Evolutionary conservation across 2,329 filamentous ascomycete genomes (phyloP).

Genomic region (Venturia effusa): DNA sequence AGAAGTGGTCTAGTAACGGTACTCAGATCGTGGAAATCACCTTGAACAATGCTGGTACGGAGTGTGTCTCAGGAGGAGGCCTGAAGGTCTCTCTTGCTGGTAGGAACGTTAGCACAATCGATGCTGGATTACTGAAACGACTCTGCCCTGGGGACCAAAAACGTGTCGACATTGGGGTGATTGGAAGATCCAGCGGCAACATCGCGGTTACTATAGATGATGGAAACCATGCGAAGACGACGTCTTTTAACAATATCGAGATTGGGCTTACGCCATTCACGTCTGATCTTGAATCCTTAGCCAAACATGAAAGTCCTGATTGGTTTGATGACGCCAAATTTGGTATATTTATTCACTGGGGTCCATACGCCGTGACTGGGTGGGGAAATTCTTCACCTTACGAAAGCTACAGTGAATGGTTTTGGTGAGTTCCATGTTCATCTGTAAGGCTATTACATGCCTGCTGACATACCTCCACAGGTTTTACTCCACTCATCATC

Average conservation of each 20-base stretch:
- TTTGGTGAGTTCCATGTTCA: slow-evolving; percentile 4
- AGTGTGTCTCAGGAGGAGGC: slow-evolving; percentile 18
- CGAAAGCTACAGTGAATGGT: slow-evolving; percentile 32
- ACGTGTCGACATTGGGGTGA: slow-evolving; percentile 20
- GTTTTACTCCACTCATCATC: slow-evolving; percentile 38
- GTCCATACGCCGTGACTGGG: slow-evolving; percentile 43
- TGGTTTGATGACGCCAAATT: slow-evolving; percentile 48
- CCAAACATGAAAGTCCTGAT: slow-evolving; percentile 33
- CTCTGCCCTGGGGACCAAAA: slow-evolving; percentile 26
- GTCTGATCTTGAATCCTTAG: not conserved
- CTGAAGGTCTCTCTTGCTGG: slow-evolving; percentile 23
- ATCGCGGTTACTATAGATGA: not conserved
- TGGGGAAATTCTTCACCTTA: slow-evolving; percentile 38
- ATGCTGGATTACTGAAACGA: slow-evolving; percentile 28
- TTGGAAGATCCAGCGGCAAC: slow-evolving; percentile 10
- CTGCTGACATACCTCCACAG: slow-evolving; percentile 23
- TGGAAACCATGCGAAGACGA: not conserved
- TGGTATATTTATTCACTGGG: slow-evolving; percentile 53
- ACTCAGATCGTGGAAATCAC: slow-evolving; percentile 28
- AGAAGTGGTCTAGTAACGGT: slow-evolving; percentile 31
- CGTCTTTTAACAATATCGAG: not conserved
- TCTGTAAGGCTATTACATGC: slow-evolving; percentile 13
- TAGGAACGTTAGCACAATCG: slow-evolving; percentile 19
- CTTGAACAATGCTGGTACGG: slow-evolving; percentile 27
- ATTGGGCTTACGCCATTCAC: not conserved